Conservation (phyloP, 2,329 filamentous ascomycete species). For the Ustilaginoidea virens region DNA sequence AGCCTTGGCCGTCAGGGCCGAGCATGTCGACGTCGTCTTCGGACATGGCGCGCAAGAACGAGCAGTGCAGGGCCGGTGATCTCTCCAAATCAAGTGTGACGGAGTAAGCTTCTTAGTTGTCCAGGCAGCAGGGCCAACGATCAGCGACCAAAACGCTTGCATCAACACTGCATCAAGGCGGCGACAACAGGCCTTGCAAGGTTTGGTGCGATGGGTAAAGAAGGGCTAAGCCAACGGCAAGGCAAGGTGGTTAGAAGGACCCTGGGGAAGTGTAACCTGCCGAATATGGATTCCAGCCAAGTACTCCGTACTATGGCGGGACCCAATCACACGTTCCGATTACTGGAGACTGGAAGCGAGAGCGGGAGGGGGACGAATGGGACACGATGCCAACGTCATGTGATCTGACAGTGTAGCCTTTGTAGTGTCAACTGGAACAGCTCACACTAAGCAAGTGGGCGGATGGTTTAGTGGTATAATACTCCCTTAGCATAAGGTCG, state of each 20-base stretch:
- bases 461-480: too few species aligned
- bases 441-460: too few species aligned
- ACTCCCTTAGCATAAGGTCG: too few species aligned
- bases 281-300: not conserved
- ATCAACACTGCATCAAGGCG: conserved; percentile 3
- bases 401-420: too few species aligned
- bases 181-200: conserved; percentile 3
- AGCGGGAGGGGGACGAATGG: not conserved
- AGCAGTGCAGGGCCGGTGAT: not conserved
- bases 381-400: too few species aligned
- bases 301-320: not conserved
- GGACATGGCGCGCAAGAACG: conserved; percentile 16
- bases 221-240: not conserved
- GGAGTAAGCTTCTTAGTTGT: conserved; percentile 1
- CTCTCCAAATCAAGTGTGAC: not conserved
- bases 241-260: not conserved
- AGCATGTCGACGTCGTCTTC: conserved; percentile 23
- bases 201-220: not conserved
- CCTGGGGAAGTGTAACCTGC: conserved; percentile 1
- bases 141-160: conserved; percentile 4
- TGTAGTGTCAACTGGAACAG: too few species aligned
- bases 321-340: conserved; percentile 2
- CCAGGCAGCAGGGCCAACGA: conserved; percentile 2
- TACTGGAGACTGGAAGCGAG: not conserved
- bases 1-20: conserved; percentile 18